Conservation (phyloP, 495 filamentous ascomycete genomes). For the Tuber calosporum region DNA sequence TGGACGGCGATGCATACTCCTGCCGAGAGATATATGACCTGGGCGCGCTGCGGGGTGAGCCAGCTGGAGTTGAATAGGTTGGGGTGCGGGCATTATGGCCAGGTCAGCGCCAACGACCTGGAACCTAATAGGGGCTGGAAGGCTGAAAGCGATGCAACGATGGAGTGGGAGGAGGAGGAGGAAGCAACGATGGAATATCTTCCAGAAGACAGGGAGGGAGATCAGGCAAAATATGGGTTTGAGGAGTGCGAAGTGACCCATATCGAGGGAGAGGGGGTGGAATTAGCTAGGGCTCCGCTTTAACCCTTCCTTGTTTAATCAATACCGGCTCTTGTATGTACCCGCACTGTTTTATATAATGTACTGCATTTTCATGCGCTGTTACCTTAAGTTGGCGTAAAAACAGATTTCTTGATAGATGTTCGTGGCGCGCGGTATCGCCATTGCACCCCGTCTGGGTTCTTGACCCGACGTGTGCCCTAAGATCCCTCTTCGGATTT, state of each 20-base stretch:
- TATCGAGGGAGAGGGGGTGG: not conserved
- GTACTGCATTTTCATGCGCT: not conserved
- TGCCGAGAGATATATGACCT: not conserved
- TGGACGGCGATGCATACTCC: not conserved
- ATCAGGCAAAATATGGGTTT: not conserved
- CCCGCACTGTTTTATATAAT: not conserved
- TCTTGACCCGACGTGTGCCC: not conserved
- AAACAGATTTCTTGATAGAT: not conserved
- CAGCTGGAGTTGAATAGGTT: not conserved
- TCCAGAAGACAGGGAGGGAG: not conserved
- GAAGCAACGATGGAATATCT: not conserved
- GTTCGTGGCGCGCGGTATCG: not conserved
- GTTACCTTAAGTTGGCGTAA: no score
- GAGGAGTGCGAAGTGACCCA: not conserved
- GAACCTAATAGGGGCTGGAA: not conserved
- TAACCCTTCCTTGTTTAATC: not conserved
- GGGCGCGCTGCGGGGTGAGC: not conserved
- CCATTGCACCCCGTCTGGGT: not conserved
- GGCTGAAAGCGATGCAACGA: not conserved
- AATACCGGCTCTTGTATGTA: not conserved
- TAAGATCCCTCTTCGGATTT: not conserved
- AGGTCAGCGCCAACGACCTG: not conserved
- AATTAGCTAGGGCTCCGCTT: not conserved
- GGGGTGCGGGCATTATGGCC: not conserved
- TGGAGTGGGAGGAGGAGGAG: not conserved